Evolutionary conservation across 1,139 yeast genomes (phyloP).

Genomic region (Williopsis jadinii): DNA sequence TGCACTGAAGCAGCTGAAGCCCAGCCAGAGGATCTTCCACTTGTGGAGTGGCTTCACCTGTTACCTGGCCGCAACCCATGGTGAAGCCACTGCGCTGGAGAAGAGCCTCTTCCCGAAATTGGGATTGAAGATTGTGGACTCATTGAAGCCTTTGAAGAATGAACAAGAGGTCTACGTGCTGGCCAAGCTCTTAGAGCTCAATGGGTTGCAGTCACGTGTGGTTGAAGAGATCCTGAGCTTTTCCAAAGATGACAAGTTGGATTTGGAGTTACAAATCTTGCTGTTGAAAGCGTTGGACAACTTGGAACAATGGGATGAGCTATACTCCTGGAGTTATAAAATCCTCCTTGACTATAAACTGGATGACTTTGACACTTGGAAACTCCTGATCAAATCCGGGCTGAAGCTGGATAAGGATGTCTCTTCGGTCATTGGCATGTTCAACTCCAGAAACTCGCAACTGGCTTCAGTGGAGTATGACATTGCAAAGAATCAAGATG

Average conservation of each 20-base stretch:
- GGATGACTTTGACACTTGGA: conserved; percentile 62
- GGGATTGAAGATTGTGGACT: conserved; percentile 47
- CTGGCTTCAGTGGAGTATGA: conserved; percentile 49
- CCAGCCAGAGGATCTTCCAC: conserved; percentile 23
- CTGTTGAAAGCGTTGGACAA: conserved; percentile 40
- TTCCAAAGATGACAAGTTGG: conserved; percentile 30
- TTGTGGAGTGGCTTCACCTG: conserved; percentile 44
- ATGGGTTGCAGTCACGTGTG: conserved; percentile 28
- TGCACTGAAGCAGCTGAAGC: conserved; percentile 30
- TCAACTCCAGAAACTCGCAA: conserved; percentile 44
- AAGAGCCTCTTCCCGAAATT: conserved; percentile 44
- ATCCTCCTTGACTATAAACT: conserved; percentile 38
- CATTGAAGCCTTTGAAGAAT: conserved; percentile 34
- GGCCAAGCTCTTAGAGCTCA: conserved; percentile 37
- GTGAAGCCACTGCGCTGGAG: conserved; percentile 31
- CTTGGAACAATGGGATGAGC: conserved; percentile 33
- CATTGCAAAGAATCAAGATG: conserved; percentile 16
- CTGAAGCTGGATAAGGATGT: conserved; percentile 24
- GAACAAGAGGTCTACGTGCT: conserved; percentile 58
- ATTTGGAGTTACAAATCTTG: conserved; percentile 51
- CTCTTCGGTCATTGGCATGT: conserved; percentile 23
- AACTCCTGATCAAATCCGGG: conserved; percentile 39
- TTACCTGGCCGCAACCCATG: conserved; percentile 26
- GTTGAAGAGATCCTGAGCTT: conserved; percentile 26
- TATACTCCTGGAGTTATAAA: conserved; percentile 29